Conservation (phyloP, 768 basidiomycete genomes). For the Chalciporus sphaerocephalus region DNA sequence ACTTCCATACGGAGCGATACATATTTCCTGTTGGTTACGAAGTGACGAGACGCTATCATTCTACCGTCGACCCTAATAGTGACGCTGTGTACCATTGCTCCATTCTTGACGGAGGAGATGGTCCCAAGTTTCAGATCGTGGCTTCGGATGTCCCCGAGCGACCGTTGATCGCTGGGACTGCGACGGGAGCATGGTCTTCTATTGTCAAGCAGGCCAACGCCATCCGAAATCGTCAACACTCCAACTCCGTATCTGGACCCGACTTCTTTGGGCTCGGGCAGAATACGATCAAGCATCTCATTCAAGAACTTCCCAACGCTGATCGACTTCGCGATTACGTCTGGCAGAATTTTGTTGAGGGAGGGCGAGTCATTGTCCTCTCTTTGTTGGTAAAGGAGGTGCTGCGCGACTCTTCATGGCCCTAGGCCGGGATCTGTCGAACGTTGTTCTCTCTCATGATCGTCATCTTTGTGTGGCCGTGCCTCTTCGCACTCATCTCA, state of each 20-base stretch:
- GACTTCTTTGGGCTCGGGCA: conserved; percentile 86
- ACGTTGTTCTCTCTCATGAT: conserved; percentile 8
- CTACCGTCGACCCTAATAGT: conserved; percentile 59
- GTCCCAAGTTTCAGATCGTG: conserved; percentile 81
- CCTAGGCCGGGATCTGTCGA: conserved; percentile 6
- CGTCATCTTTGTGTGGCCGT: conserved; percentile 17
- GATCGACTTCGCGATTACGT: conserved; percentile 74
- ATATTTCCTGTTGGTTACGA: conserved; percentile 88
- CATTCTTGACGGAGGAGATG: conserved; percentile 81
- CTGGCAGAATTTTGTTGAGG: conserved; percentile 82
- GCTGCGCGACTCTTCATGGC: conserved; percentile 6
- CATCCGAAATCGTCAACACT: conserved; percentile 76
- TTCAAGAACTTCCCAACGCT: conserved; percentile 78
- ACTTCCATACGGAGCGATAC: conserved; percentile 84
- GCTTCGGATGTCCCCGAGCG: conserved; percentile 67
- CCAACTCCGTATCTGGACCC: conserved; percentile 83
- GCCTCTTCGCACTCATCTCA: conserved; percentile 21
- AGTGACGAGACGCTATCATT: conserved; percentile 75
- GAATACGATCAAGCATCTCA: conserved; percentile 85
- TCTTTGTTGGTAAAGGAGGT: conserved; percentile 9
- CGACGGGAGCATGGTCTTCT: conserved; percentile 82
- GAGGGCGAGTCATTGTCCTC: conserved; percentile 63
- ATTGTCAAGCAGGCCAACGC: conserved; percentile 81
- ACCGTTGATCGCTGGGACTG: conserved; percentile 78
- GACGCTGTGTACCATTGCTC: conserved; percentile 80